These are phyloP conservation scores for Penicillium sp. DNA, from an alignment of 2,329 filamentous ascomycete species.

Conservation along the genomic window DNA sequence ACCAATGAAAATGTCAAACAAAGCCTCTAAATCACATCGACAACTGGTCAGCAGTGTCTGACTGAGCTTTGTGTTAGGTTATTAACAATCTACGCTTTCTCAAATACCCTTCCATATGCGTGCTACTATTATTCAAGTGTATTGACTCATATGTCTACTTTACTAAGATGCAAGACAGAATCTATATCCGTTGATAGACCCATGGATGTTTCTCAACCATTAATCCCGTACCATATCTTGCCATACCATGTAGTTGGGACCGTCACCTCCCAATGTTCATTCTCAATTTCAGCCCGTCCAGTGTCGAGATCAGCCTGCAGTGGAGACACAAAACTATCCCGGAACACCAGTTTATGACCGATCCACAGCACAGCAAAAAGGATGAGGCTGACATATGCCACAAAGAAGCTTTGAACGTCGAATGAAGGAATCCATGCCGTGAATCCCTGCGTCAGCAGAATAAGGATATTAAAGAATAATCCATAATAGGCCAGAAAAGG, in stretches of 20 bases:
- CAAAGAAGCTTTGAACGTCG: slow-evolving; percentile 10
- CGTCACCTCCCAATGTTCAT: slow-evolving; percentile 13
- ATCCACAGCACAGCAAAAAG: slow-evolving; percentile 13
- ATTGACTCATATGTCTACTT: no score
- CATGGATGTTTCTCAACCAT: background rate
- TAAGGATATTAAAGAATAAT: slow-evolving; percentile 9
- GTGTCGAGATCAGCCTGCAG: slow-evolving; percentile 13
- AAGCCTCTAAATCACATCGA: no score
- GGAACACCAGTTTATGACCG: slow-evolving; percentile 9
- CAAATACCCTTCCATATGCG: no score
- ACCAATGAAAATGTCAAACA: no score
- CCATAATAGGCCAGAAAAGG: slow-evolving; percentile 13
- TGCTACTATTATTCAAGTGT: no score
- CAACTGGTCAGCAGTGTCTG: no score
- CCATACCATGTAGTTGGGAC: slow-evolving; percentile 15
- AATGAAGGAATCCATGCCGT: slow-evolving; percentile 12
- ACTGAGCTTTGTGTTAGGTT: no score
- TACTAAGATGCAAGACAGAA: background rate
- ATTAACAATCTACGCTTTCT: no score
- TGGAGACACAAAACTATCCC: slow-evolving; percentile 9
- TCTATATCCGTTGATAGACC: no score
- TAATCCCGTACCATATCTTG: slow-evolving; percentile 10
- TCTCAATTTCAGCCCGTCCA: slow-evolving; percentile 12
- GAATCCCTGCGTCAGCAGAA: slow-evolving; percentile 14
- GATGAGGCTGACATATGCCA: slow-evolving; percentile 13